These are phyloP conservation scores for Fusarium domesticum DNA, from an alignment of 2,329 filamentous ascomycete genomes.

Conservation along the genomic window DNA sequence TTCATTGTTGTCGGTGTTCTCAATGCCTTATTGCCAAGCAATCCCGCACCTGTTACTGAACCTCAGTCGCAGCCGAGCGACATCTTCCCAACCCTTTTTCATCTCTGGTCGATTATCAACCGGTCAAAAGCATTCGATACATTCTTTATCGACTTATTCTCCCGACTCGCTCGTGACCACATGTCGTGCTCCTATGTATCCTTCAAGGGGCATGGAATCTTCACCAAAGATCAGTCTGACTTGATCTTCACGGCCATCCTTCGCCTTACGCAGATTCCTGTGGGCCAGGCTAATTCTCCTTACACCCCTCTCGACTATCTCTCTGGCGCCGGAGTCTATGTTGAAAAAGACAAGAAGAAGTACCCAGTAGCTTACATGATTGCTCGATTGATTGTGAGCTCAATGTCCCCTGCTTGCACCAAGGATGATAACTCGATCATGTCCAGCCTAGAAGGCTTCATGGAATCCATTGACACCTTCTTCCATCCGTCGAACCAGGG, in stretches of 20 bases:
- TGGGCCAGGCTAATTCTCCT: slow-evolving; percentile 90
- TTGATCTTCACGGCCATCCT: slow-evolving; percentile 90
- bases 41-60: slow-evolving; percentile 68
- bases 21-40: slow-evolving; percentile 84
- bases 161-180: slow-evolving; percentile 80
- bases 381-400: slow-evolving; percentile 89
- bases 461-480: slow-evolving; percentile 96
- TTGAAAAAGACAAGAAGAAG: slow-evolving; percentile 91
- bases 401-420: slow-evolving; percentile 79
- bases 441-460: slow-evolving; percentile 80
- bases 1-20: slow-evolving; percentile 89
- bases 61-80: slow-evolving; percentile 79
- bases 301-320: slow-evolving; percentile 84
- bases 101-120: slow-evolving; percentile 91
- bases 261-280: slow-evolving; percentile 88
- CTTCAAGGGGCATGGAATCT: slow-evolving; percentile 85
- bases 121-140: slow-evolving; percentile 84
- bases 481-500: slow-evolving; percentile 98
- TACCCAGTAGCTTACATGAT: slow-evolving; percentile 90
- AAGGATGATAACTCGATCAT: slow-evolving; percentile 76
- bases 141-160: slow-evolving; percentile 85
- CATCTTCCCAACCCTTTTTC: slow-evolving; percentile 91
- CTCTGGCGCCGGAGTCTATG: slow-evolving; percentile 76
- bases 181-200: slow-evolving; percentile 70
- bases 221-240: slow-evolving; percentile 86